These are phyloP conservation scores for Ophiostoma ips DNA, from an alignment of 2,329 filamentous ascomycete genomes.

Conservation along the genomic window DNA sequence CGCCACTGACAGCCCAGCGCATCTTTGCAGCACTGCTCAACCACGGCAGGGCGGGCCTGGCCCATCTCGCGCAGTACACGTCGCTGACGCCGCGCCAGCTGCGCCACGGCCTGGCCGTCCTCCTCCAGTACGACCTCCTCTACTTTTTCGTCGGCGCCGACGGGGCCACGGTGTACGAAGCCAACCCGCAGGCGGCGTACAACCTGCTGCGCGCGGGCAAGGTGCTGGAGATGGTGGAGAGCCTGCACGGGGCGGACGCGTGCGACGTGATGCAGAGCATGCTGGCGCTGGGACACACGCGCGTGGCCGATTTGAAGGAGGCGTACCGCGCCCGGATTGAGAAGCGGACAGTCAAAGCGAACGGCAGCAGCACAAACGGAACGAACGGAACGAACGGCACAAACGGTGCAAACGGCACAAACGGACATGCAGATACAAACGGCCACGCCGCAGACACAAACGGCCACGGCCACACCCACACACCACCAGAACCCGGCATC, in stretches of 20 bases:
- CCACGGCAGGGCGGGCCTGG: constrained; percentile 61
- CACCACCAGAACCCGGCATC: constrained; percentile 22
- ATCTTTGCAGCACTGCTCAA: constrained; percentile 69
- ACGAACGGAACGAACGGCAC: constrained; percentile 7
- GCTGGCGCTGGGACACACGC: constrained; percentile 63
- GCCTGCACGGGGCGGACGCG: constrained; percentile 60
- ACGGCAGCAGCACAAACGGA: constrained; percentile 7
- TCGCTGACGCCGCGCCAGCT: constrained; percentile 61
- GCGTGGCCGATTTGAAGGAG: constrained; percentile 53
- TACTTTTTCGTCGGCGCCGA: constrained; percentile 54
- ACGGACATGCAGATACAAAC: constrained; percentile 12
- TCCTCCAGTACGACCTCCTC: constrained; percentile 79
- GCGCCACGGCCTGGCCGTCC: constrained; percentile 66
- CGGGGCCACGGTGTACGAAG: constrained; percentile 52
- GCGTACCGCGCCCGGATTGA: constrained; percentile 34
- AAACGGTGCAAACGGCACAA: not conserved
- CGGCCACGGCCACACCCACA: constrained; percentile 16
- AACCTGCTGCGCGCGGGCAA: constrained; percentile 69
- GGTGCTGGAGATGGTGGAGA: constrained; percentile 62
- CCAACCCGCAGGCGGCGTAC: constrained; percentile 69
- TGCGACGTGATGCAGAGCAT: constrained; percentile 62
- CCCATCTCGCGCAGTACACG: constrained; percentile 56
- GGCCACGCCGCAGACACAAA: constrained; percentile 19
- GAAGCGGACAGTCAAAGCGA: constrained; percentile 11
- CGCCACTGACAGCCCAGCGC: constrained; percentile 44